phyloP scores from a whole-genome alignment of 1,139 yeast species.

The Suhomyces maxii region DNA sequence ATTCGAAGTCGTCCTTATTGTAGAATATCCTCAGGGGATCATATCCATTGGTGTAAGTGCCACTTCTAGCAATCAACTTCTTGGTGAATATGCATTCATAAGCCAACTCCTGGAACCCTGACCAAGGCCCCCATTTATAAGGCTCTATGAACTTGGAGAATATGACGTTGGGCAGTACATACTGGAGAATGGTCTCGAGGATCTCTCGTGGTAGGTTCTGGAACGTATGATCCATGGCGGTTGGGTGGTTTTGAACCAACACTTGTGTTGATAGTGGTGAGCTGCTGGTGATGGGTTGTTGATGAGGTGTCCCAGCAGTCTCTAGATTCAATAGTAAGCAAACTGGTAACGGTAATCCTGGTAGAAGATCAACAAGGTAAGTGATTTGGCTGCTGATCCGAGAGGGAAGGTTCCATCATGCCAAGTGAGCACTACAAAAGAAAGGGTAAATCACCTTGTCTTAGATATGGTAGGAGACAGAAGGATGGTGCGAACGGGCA shows the following conservation, averaged over 20 bases:
- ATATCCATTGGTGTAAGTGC: neutral
- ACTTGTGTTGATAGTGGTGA: no score
- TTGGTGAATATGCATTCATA: conserved; percentile 5
- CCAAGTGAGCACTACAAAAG: no score
- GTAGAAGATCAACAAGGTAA: no score
- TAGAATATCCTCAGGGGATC: conserved; percentile 16
- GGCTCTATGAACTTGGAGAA: conserved; percentile 17
- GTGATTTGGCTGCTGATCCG: no score
- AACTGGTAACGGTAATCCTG: no score
- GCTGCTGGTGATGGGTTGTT: no score
- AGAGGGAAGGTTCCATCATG: no score
- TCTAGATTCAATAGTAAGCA: no score
- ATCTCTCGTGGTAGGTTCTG: conserved; percentile 15
- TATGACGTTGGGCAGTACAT: conserved; percentile 12
- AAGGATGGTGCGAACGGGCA: no score
- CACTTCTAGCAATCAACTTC: conserved; percentile 7
- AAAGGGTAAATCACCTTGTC: no score
- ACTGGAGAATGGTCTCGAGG: conserved; percentile 12
- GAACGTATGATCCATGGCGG: neutral
- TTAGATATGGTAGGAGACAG: no score
- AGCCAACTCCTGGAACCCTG: conserved; percentile 8
- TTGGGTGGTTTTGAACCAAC: neutral
- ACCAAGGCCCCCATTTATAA: conserved; percentile 4
- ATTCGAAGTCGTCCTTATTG: neutral
- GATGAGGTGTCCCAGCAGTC: no score